phyloP scores from a whole-genome alignment of 176 grass and related monocot genomes.

The Juncus effusus region DNA sequence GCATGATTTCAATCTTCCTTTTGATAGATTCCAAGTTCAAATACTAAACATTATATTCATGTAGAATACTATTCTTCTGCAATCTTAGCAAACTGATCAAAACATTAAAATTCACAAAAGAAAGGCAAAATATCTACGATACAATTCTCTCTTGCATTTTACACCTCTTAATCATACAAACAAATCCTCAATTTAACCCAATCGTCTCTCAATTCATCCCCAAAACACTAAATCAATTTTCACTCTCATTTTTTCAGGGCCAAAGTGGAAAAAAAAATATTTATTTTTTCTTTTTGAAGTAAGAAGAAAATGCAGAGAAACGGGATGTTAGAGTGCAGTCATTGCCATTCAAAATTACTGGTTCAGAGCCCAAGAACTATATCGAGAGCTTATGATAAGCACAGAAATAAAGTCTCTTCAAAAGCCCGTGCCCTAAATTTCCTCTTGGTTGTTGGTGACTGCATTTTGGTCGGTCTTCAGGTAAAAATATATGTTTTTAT shows the following conservation, averaged over 20 bases:
- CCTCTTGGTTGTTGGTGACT: slow-evolving; percentile 79
- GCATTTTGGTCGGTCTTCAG: slow-evolving; percentile 88
- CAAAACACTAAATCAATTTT: not conserved
- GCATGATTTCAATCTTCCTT: not conserved
- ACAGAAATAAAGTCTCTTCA: slow-evolving; percentile 71
- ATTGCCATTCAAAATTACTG: slow-evolving; percentile 72
- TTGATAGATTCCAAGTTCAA: not conserved
- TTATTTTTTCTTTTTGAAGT: not conserved
- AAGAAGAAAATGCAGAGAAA: slow-evolving; percentile 70
- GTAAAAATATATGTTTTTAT: slow-evolving; percentile 25
- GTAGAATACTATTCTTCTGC: too few relatives aligned
- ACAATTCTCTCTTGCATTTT: too few relatives aligned
- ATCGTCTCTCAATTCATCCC: too few relatives aligned
- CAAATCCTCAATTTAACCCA: too few relatives aligned
- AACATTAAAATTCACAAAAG: too few relatives aligned
- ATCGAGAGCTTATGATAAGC: slow-evolving; percentile 84
- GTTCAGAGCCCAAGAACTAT: slow-evolving; percentile 60
- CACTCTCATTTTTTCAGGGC: slow-evolving; percentile 18
- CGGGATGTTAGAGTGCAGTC: slow-evolving; percentile 68
- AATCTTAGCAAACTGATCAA: too few relatives aligned
- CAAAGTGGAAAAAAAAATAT: slow-evolving; percentile 20
- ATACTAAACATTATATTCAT: too few relatives aligned
- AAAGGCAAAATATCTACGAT: too few relatives aligned
- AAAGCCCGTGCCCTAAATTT: slow-evolving; percentile 60
- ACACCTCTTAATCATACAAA: too few relatives aligned